Conservation (phyloP, 345 rosid genomes). For the Arabidopsis suecica region DNA sequence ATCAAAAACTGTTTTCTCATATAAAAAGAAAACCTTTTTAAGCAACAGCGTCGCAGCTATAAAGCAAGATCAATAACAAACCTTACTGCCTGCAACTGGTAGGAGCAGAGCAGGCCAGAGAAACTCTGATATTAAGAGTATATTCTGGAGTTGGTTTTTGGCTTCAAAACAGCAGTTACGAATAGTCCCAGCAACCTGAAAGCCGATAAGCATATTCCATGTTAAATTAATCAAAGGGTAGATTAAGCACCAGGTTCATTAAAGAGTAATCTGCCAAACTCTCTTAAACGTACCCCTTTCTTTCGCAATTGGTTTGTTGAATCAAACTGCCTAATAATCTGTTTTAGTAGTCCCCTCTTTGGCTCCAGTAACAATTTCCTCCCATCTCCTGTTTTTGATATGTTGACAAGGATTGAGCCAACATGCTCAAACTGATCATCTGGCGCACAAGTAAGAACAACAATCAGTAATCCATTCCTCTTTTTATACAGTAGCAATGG, state of each 20-base stretch:
- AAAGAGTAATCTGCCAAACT: conserved; percentile 10
- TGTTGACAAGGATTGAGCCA: conserved; percentile 88
- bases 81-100: conserved; percentile 95
- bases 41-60: background rate
- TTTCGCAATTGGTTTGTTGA: conserved; percentile 67
- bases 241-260: background rate
- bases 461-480: background rate
- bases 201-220: background rate
- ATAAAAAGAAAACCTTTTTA: conserved; percentile 2
- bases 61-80: conserved; percentile 27
- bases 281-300: conserved; percentile 73
- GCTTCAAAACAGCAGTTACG: conserved; percentile 96
- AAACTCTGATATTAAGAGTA: conserved; percentile 85
- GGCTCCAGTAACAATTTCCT: conserved; percentile 81
- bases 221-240: background rate
- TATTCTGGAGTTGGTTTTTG: conserved; percentile 76
- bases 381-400: conserved; percentile 84
- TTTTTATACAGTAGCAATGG: background rate
- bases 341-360: conserved; percentile 78
- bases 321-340: conserved; percentile 83
- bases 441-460: conserved; percentile 38
- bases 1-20: conserved; percentile 6
- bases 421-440: conserved; percentile 95
- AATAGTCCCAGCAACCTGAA: conserved; percentile 83
- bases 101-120: conserved; percentile 94